phyloP scores from a whole-genome alignment of 169 alveolate genomes.

The Eimeria tenella region DNA sequence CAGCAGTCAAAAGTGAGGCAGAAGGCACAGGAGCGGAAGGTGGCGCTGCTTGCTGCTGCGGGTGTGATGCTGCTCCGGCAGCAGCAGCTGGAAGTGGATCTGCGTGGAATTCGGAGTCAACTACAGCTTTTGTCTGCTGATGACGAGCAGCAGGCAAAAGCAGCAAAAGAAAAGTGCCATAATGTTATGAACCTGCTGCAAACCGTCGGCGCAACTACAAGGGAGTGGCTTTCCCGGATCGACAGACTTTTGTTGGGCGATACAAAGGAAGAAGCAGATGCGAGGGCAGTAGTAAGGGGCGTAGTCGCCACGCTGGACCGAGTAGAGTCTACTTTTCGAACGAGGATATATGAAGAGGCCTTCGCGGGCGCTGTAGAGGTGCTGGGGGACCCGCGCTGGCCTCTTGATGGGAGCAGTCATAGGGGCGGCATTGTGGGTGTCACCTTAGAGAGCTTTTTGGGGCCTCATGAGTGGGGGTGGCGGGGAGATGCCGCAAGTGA shows the following conservation, averaged over 20 bases:
- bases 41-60: constrained; percentile 8
- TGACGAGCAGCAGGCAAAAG: not conserved
- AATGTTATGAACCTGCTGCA: not conserved
- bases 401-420: no score
- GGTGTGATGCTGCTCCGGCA: not conserved
- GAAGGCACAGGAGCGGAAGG: not conserved
- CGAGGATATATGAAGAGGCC: not conserved
- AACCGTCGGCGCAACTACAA: not conserved
- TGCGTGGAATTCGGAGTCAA: no score
- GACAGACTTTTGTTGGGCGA: not conserved
- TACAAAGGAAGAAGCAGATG: not conserved
- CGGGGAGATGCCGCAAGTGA: no score
- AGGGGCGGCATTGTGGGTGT: no score
- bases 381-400: not conserved
- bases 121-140: not conserved
- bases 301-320: not conserved
- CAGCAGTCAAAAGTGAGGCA: not conserved
- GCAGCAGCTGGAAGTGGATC: constrained; percentile 3
- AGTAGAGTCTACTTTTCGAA: not conserved
- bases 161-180: not conserved
- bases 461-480: no score
- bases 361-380: no score
- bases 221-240: not conserved
- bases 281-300: not conserved
- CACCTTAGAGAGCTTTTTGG: no score